Percentiles rank a stretch among this genome's conserved stretches.
phyloP scores from a whole-genome alignment of 495 filamentous ascomycete genomes.

The Cercophora samala region DNA sequence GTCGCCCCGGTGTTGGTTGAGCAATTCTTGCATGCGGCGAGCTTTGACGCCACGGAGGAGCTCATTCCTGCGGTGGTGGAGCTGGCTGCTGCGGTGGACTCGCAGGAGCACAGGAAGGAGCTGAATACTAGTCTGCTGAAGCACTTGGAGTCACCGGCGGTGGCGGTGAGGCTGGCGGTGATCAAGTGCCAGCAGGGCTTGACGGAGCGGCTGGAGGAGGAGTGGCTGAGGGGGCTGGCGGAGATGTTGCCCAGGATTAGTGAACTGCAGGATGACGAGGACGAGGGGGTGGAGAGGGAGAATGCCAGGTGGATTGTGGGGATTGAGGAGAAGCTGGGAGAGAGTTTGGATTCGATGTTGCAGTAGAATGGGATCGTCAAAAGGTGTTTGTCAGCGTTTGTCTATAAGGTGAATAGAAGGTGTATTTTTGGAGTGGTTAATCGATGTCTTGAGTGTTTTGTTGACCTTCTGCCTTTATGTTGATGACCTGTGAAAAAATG shows the following conservation, averaged over 20 bases:
- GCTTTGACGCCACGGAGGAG: constrained; percentile 36
- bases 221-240: constrained; percentile 83
- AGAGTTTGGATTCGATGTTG: constrained; percentile 86
- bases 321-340: constrained; percentile 83
- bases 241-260: constrained; percentile 95
- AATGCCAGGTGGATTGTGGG: constrained; percentile 78
- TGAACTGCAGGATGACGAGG: constrained; percentile 92
- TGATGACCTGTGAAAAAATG: too few relatives aligned
- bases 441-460: background rate
- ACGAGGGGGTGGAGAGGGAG: constrained; percentile 86
- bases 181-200: constrained; percentile 74
- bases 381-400: background rate
- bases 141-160: constrained; percentile 65
- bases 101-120: constrained; percentile 82
- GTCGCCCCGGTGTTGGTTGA: constrained; percentile 65
- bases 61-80: constrained; percentile 63
- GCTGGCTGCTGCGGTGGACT: constrained; percentile 73
- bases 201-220: constrained; percentile 76
- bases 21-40: constrained; percentile 60
- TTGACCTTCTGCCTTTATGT: too few relatives aligned
- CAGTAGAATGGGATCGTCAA: constrained; percentile 46
- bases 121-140: constrained; percentile 73
- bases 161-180: constrained; percentile 67
- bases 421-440: background rate
- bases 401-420: background rate